Base-by-base conservation (phyloP, 2,329 filamentous ascomycete species). In the Colletotrichum salicis region DNA sequence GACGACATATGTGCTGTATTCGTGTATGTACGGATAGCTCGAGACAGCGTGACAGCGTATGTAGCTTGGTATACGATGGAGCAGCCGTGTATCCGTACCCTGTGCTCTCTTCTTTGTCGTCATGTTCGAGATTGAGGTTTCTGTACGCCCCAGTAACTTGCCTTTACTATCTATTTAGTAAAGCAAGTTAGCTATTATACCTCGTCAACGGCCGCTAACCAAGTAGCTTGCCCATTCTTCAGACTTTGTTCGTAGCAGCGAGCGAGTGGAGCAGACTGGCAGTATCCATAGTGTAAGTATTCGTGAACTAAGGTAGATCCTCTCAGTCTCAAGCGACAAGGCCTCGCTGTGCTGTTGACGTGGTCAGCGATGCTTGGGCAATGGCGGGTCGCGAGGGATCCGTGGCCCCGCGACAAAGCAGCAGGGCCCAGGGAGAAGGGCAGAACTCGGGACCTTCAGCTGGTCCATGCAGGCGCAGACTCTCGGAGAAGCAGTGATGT, bases 351-450 rank as follows among this genome's bases (percentile, higher is more conserved):
- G 68, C 51, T 33, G 64, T 41, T 51, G 33, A 68, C 64, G 58
- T 68, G 64, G 59, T 69, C 35, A 69, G 19, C 8, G 35, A 29
- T 68, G 59, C 69, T 68, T 71, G 64, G 68, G 58, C 58, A 27
- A 24, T 33, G 31, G 54, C 54, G 54, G 51, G 27, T 60, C 35
- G 64, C 29, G 57, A 68, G 52, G 52, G 51, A 41, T 69, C 45
- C 65, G 65, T 60, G 45, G 55, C 37, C 35, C 61, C 54, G 67
- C 35, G 69, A 54, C 27, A 48, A 24, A 55, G 59, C 58, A 24
- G 52, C 48, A 55, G 22, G 41, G 19, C 41, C 41, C 19, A n/a
- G 33, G 27, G 29, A 6, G 24, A 37, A 8, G 15, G 51, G 33
- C n/a, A 57, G 35, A 37, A 37, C 15, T 57, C 19, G 29, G 58